Percentiles rank a stretch among this genome's conserved stretches.
Evolutionary conservation across 306 rosid species (phyloP).

Genomic region (Cucumis melo): DNA sequence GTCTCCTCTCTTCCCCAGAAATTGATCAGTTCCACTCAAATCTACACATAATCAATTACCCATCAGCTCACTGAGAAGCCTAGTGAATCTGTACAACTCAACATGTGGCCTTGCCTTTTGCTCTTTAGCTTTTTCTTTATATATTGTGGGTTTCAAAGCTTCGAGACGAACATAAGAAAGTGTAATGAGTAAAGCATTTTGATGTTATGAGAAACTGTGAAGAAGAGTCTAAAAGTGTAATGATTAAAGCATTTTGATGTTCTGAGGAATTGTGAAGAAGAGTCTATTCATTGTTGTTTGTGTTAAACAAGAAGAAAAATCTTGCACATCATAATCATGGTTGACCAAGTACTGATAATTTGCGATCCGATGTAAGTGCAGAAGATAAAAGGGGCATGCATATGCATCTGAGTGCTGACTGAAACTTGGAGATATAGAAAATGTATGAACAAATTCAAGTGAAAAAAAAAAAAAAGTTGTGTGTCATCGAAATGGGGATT

Average conservation of each 20-base stretch:
- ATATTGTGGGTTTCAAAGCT: not conserved
- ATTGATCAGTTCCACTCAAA: not conserved
- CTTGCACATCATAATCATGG: not conserved
- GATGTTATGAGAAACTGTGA: not conserved
- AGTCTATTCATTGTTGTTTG: not conserved
- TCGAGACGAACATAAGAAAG: not conserved
- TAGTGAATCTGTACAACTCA: not conserved
- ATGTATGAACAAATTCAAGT: not conserved
- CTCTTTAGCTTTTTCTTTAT: not conserved
- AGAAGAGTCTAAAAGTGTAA: not conserved
- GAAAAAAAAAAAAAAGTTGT: not conserved
- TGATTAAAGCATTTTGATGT: not conserved
- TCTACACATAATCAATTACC: not conserved
- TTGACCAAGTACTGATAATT: not conserved
- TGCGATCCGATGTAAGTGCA: not conserved
- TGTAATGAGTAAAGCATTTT: not conserved
- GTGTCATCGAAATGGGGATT: no score
- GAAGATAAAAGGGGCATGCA: not conserved
- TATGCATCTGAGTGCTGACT: not conserved
- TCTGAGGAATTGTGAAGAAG: not conserved
- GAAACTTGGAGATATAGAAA: not conserved
- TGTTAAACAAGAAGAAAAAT: not conserved
- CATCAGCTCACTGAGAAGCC: not conserved
- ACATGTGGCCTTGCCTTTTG: not conserved
- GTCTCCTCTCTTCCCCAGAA: not conserved